phyloP scores from a whole-genome alignment of 306 rosid species.

The Luffa acutangula region DNA sequence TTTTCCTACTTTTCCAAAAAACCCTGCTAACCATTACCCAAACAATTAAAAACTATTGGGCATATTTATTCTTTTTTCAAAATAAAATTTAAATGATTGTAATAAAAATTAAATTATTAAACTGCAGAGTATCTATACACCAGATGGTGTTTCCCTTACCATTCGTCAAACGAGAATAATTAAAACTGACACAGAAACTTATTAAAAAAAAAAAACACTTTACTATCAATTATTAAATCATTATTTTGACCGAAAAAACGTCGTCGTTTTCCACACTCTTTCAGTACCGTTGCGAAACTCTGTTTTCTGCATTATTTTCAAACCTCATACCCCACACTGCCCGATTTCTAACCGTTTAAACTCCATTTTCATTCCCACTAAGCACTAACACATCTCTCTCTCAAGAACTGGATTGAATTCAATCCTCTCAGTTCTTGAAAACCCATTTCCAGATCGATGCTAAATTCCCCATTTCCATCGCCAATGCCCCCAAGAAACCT shows the following conservation, averaged over 20 bases:
- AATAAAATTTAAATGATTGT: too few relatives aligned
- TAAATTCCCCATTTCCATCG: background rate
- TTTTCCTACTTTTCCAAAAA: too few relatives aligned
- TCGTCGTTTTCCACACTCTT: background rate
- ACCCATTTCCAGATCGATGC: background rate
- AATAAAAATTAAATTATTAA: too few relatives aligned
- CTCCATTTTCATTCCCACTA: background rate
- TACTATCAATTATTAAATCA: too few relatives aligned
- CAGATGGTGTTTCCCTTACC: background rate
- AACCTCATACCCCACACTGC: background rate
- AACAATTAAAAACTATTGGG: too few relatives aligned
- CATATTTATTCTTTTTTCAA: too few relatives aligned
- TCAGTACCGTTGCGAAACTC: background rate
- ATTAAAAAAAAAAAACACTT: background rate
- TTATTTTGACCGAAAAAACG: background rate
- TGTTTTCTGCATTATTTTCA: background rate
- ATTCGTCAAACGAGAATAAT: background rate
- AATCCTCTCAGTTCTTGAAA: background rate
- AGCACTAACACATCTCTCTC: background rate
- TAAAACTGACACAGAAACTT: background rate
- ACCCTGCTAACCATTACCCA: too few relatives aligned
- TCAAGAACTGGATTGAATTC: background rate
- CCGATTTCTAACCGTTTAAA: conserved; percentile 20
- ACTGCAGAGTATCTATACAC: background rate
- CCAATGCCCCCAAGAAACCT: background rate